Percentiles rank a stretch among this genome's conserved stretches.
phyloP scores from a whole-genome alignment of 2,329 filamentous ascomycete species.

The Grosmannia penicillata region DNA sequence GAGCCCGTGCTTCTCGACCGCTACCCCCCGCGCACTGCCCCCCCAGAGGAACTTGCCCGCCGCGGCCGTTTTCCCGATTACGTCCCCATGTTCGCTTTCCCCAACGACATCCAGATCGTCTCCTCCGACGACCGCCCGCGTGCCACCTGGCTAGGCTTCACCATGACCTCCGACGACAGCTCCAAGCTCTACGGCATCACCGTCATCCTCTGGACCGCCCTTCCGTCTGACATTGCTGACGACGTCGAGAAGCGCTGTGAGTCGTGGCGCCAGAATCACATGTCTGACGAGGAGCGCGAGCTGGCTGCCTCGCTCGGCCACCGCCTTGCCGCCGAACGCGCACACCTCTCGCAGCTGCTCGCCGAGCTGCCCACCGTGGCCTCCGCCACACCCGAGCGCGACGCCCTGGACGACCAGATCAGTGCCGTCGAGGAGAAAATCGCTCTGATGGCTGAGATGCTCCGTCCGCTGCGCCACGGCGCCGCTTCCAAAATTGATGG shows the following conservation, averaged over 20 bases:
- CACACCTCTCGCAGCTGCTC: slow-evolving; percentile 76
- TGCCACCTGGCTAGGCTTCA: slow-evolving; percentile 98
- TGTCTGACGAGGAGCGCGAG: slow-evolving; percentile 84
- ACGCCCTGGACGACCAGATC: slow-evolving; percentile 83
- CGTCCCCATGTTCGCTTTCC: slow-evolving; percentile 98
- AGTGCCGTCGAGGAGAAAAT: slow-evolving; percentile 96
- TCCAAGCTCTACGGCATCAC: slow-evolving; percentile 86
- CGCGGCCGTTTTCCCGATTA: slow-evolving; percentile 89
- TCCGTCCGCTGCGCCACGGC: slow-evolving; percentile 82
- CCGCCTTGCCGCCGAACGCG: slow-evolving; percentile 71
- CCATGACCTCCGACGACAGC: slow-evolving; percentile 89
- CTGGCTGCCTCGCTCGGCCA: slow-evolving; percentile 83
- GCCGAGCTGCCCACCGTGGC: slow-evolving; percentile 66
- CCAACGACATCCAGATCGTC: slow-evolving; percentile 93
- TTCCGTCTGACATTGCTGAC: slow-evolving; percentile 68
- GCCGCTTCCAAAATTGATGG: slow-evolving; percentile 96
- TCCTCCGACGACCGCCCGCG: slow-evolving; percentile 86
- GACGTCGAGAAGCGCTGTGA: slow-evolving; percentile 74
- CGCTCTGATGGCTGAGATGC: slow-evolving; percentile 85
- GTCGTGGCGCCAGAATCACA: slow-evolving; percentile 69
- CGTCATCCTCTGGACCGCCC: slow-evolving; percentile 81
- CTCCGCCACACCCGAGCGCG: slow-evolving; percentile 68
- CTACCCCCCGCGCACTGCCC: slow-evolving; percentile 74
- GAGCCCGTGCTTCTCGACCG: slow-evolving; percentile 92
- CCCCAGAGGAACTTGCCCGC: slow-evolving; percentile 63